These are phyloP conservation scores for Hysterangium stoloniferum DNA, from an alignment of 768 basidiomycete species.

Conservation along the genomic window DNA sequence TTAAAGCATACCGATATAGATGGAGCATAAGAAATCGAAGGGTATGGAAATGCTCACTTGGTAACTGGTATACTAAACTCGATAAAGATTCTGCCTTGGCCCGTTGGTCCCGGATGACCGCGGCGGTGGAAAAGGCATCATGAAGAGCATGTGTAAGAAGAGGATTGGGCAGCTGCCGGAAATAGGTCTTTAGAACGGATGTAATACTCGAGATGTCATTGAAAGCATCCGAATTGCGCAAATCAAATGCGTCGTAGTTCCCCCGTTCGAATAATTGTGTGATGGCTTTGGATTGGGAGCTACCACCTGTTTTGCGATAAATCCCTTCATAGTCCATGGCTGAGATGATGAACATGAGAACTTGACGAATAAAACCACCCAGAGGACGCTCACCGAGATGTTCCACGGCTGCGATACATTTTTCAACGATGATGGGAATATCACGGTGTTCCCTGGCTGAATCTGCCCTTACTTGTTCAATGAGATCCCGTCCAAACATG, in stretches of 20 bases:
- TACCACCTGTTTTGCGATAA: conserved; percentile 95
- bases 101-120: conserved; percentile 52
- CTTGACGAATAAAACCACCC: conserved; percentile 2
- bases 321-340: conserved; percentile 96
- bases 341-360: conserved; percentile 28
- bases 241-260: conserved; percentile 83
- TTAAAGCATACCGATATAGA: conserved; percentile 58
- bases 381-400: conserved; percentile 49
- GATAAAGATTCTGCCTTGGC: conserved; percentile 53
- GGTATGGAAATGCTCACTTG: conserved; percentile 83
- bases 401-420: conserved; percentile 94
- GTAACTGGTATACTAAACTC: conserved; percentile 69
- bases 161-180: conserved; percentile 87
- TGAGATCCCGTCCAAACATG: conserved; percentile 87
- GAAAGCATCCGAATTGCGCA: conserved; percentile 80
- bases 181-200: conserved; percentile 93
- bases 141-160: conserved; percentile 87
- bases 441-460: conserved; percentile 18
- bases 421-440: conserved; percentile 86
- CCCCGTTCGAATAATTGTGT: conserved; percentile 92
- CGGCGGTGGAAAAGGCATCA: conserved; percentile 77
- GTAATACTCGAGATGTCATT: conserved; percentile 97
- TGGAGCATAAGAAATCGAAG: conserved; percentile 79
- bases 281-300: conserved; percentile 85
- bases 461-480: conserved; percentile 75